These are phyloP conservation scores for Cryphonectria carpinicola DNA, from an alignment of 2,329 filamentous ascomycete species.

Conservation along the genomic window DNA sequence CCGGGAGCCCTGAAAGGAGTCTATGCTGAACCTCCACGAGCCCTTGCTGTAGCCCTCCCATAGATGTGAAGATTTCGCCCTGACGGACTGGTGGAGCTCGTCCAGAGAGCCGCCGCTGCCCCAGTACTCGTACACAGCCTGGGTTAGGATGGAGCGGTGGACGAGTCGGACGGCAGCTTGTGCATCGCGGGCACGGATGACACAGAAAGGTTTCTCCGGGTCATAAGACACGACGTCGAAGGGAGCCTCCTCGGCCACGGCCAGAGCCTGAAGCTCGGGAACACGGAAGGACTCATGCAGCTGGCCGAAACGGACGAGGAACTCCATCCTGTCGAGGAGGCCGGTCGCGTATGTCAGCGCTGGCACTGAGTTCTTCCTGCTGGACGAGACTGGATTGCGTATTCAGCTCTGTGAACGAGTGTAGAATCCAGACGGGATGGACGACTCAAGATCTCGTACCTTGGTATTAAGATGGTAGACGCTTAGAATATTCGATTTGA, in stretches of 20 bases:
- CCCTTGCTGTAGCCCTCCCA: constrained; percentile 68
- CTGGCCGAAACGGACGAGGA: constrained; percentile 87
- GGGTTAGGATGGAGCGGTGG: constrained; percentile 76
- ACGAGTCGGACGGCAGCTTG: constrained; percentile 70
- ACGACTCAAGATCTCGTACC: neutral
- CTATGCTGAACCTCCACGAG: constrained; percentile 84
- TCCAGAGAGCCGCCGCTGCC: constrained; percentile 70
- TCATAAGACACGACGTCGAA: constrained; percentile 77
- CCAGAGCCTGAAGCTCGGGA: constrained; percentile 82
- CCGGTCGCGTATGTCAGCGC: neutral
- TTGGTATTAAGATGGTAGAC: neutral
- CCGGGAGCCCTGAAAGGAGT: constrained; percentile 79
- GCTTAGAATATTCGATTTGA: neutral
- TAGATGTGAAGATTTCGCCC: constrained; percentile 58
- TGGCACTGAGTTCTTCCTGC: neutral
- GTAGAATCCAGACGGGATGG: neutral
- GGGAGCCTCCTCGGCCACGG: constrained; percentile 66
- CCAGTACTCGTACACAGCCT: constrained; percentile 90
- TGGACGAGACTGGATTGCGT: neutral
- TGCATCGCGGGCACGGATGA: constrained; percentile 68
- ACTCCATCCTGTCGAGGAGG: constrained; percentile 60
- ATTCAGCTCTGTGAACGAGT: neutral
- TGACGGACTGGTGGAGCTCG: constrained; percentile 69
- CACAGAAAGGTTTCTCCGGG: constrained; percentile 81
- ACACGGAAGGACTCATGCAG: constrained; percentile 87